Conservation (phyloP, 2,329 filamentous ascomycete genomes). For the Gnomoniopsis smithogilvyi region DNA sequence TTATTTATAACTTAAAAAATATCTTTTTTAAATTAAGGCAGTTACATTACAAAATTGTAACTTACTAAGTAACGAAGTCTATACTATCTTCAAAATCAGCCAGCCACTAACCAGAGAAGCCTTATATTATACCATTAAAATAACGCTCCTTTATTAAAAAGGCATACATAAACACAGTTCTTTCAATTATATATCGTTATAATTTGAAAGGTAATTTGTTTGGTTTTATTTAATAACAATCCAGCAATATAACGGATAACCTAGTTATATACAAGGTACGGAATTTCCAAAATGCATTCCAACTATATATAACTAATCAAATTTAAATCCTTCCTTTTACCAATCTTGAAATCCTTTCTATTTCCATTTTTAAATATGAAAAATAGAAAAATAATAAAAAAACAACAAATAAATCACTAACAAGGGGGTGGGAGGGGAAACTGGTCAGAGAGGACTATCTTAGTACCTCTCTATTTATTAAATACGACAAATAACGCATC, state of each 20-base stretch:
- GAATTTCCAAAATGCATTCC: not conserved
- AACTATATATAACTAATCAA: not conserved
- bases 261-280: not conserved
- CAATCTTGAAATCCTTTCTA: not conserved
- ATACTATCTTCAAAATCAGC: not conserved
- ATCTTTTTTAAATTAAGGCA: too few relatives aligned
- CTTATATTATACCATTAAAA: not conserved
- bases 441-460: not conserved
- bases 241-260: not conserved
- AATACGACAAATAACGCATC: not conserved
- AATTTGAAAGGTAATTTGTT: not conserved
- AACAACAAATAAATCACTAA: not conserved
- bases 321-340: not conserved
- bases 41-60: not conserved
- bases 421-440: not conserved
- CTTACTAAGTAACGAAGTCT: not conserved
- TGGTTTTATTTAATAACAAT: not conserved
- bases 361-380: not conserved
- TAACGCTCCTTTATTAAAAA: not conserved
- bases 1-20: constrained; percentile 2
- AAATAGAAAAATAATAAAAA: not conserved
- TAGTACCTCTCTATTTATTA: not conserved
- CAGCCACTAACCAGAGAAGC: too few relatives aligned
- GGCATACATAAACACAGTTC: not conserved
- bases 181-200: not conserved